Conservation (phyloP, 1,284 basidiomycete species). For the Leccinum subspadiceum region DNA sequence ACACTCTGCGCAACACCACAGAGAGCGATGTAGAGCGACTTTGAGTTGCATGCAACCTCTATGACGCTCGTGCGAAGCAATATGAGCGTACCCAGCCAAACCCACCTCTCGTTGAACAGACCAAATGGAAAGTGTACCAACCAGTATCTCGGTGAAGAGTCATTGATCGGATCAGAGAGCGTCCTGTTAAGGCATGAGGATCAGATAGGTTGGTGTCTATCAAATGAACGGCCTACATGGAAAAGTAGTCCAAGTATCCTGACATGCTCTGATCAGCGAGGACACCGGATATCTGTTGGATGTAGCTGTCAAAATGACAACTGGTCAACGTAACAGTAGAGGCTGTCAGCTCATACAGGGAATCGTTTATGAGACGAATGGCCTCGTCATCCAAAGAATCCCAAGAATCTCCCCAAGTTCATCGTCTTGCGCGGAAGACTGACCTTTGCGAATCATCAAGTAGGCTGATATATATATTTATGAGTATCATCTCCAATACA, state of each 20-base stretch:
- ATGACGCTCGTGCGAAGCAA: constrained; percentile 51
- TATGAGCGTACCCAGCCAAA: constrained; percentile 66
- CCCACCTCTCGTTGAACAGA: constrained; percentile 7
- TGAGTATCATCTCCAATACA: too few relatives aligned
- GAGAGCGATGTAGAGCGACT: constrained; percentile 9
- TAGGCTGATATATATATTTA: too few relatives aligned
- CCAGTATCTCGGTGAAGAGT: constrained; percentile 3
- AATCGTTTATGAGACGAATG: too few relatives aligned
- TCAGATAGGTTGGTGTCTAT: not conserved
- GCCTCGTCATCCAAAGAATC: too few relatives aligned
- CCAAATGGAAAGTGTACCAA: not conserved
- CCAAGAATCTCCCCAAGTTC: too few relatives aligned
- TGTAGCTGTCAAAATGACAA: not conserved
- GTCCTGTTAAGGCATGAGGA: not conserved
- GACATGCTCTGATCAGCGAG: not conserved
- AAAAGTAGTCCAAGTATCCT: not conserved
- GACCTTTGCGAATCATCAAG: too few relatives aligned
- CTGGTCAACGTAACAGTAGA: not conserved
- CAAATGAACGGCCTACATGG: not conserved
- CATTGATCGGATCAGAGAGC: not conserved
- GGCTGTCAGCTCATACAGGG: too few relatives aligned
- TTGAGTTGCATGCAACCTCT: constrained; percentile 39
- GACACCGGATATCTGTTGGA: not conserved
- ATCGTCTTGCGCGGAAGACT: too few relatives aligned
- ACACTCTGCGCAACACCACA: not conserved